phyloP scores from a whole-genome alignment of 2,329 filamentous ascomycete species.

The Penicillium hordei region DNA sequence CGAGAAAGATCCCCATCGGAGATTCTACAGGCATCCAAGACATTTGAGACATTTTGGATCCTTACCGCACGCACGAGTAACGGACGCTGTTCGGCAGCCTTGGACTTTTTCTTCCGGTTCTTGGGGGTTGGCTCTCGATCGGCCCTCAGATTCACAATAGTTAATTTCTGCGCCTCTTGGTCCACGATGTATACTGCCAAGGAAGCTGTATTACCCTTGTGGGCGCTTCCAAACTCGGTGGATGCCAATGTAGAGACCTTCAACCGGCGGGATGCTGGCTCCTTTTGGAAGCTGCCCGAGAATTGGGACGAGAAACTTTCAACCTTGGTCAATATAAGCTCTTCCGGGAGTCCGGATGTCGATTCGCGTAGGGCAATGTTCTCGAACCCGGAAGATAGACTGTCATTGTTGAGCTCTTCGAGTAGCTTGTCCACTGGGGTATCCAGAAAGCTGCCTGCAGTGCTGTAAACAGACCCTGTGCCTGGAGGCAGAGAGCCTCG shows the following conservation, averaged over 20 bases:
- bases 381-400: slow-evolving; percentile 66
- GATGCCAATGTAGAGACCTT: slow-evolving; percentile 65
- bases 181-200: slow-evolving; percentile 67
- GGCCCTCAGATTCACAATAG: slow-evolving; percentile 64
- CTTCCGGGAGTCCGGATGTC: slow-evolving; percentile 69
- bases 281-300: slow-evolving; percentile 31
- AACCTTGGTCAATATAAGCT: slow-evolving; percentile 70
- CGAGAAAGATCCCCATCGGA: slow-evolving; percentile 66
- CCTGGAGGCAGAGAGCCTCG: slow-evolving; percentile 58
- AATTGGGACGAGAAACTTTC: slow-evolving; percentile 64
- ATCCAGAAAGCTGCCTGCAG: slow-evolving; percentile 64
- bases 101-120: slow-evolving; percentile 31
- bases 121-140: slow-evolving; percentile 43
- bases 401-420: slow-evolving; percentile 64
- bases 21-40: slow-evolving; percentile 72
- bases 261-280: slow-evolving; percentile 29
- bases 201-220: slow-evolving; percentile 33
- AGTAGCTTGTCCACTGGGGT: slow-evolving; percentile 68
- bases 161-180: slow-evolving; percentile 63
- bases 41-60: slow-evolving; percentile 62
- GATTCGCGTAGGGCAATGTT: slow-evolving; percentile 72
- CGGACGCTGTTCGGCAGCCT: slow-evolving; percentile 26
- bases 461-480: slow-evolving; percentile 47
- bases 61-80: slow-evolving; percentile 41
- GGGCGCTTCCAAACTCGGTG: slow-evolving; percentile 33